Percentiles rank a stretch among this genome's conserved stretches.
phyloP scores from a whole-genome alignment of 441 rosid species.

The Lepidium campestre region DNA sequence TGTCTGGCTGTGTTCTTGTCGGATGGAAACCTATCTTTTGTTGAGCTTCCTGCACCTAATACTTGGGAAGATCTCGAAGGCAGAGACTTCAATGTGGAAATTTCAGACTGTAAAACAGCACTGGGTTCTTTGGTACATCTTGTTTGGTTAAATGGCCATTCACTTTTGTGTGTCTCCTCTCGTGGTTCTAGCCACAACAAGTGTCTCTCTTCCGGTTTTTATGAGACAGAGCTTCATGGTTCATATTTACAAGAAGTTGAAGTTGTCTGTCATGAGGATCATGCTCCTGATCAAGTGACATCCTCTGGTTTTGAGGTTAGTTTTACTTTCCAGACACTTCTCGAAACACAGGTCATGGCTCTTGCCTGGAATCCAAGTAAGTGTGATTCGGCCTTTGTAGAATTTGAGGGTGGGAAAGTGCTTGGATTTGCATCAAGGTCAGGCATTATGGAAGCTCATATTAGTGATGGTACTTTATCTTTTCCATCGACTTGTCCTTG shows the following conservation, averaged over 20 bases:
- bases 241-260: conserved; percentile 68
- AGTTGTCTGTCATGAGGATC: conserved; percentile 62
- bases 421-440: conserved; percentile 44
- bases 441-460: conserved; percentile 39
- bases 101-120: conserved; percentile 38
- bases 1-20: conserved; percentile 65
- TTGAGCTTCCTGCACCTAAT: conserved; percentile 66
- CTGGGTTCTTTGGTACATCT: conserved; percentile 67
- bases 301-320: conserved; percentile 77
- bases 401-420: conserved; percentile 74
- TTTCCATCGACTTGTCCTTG: conserved; percentile 71
- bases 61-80: conserved; percentile 88
- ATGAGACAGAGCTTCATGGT: conserved; percentile 44
- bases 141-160: conserved; percentile 64
- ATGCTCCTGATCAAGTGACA: conserved; percentile 47
- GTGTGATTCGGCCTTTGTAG: conserved; percentile 63
- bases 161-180: conserved; percentile 69
- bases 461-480: conserved; percentile 27
- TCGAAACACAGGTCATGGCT: conserved; percentile 50
- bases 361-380: conserved; percentile 59
- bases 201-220: conserved; percentile 20
- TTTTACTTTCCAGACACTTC: conserved; percentile 34
- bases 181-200: conserved; percentile 42
- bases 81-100: conserved; percentile 52
- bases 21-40: conserved; percentile 63